Base-by-base conservation (phyloP, 208 protist genomes). In the Trypanosoma boissoni region DNA sequence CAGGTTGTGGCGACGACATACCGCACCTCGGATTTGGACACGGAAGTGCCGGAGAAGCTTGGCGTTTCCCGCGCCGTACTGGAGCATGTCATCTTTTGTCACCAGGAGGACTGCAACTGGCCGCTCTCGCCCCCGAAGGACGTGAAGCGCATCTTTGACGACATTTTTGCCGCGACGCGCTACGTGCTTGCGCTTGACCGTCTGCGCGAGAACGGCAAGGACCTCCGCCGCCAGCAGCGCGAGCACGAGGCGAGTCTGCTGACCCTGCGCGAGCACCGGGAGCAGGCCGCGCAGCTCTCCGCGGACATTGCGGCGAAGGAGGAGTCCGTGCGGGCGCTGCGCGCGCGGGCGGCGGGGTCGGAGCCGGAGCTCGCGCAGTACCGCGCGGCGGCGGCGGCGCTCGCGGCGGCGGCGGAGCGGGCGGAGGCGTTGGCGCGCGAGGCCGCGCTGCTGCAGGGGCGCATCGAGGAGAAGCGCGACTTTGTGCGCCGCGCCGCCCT, bases 141-240 rank as follows among this genome's bases (percentile, higher is more conserved):
- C n/a, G 76, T 99, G 31, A 99, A 99, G 68, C 86, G 95, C 18
- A 98, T 98, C 63, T 99, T 99, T 74, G 98, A 99, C 74, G 97
- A 97, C 56, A 99, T 99, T 36, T 99, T 99, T 80, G 80, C 94
- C 23, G 86, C 97, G 0, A 99, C 97, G 1, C 83, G 89, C 6
- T 98, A 98, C 65, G 92, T 92, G 14, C 74, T 91, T 8, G 92
- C 92, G 14, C 70, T 97, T 12, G 91, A 97, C 21, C 58, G 89
- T 24, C 60, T 95, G 29, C 74, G 85, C 18, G 85, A 95, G 52
- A 88, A 89, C 51, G 81, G 80, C 66, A 92, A 95, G 43, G 86
- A 93, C 60, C 77, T 91, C n/a, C 68, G 83, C 12, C 68, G 74
- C 3, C 78, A 95, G 58, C 72, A 85, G 44, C 92, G 93, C 58